Evolutionary conservation across 2,329 filamentous ascomycete genomes (phyloP).

Genomic region (Fusarium tuaranense): DNA sequence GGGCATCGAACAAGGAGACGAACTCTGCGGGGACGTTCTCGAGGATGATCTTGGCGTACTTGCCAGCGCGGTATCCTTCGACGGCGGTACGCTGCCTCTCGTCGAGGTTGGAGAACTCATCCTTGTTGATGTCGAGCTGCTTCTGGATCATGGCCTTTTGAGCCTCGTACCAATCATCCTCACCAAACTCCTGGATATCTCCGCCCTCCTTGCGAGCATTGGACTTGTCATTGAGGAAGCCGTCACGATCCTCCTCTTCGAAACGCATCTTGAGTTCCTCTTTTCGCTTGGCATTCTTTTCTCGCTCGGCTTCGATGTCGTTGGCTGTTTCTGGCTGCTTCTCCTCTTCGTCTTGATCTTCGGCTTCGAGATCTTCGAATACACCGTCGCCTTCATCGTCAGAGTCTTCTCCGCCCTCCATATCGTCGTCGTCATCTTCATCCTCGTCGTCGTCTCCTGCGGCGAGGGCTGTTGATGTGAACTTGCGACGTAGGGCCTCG

Average conservation of each 20-base stretch:
- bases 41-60: conserved; percentile 91
- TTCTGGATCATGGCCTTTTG: conserved; percentile 96
- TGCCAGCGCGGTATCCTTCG: conserved; percentile 91
- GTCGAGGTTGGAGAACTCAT: conserved; percentile 90
- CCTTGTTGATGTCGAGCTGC: conserved; percentile 95
- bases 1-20: conserved; percentile 82
- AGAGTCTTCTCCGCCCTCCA: conserved; percentile 67
- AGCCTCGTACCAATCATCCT: conserved; percentile 98
- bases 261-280: conserved; percentile 95
- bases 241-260: conserved; percentile 97
- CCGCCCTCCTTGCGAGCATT: conserved; percentile 77
- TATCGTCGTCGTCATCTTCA: conserved; percentile 60
- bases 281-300: conserved; percentile 90
- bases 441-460: conserved; percentile 47
- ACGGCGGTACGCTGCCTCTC: conserved; percentile 84
- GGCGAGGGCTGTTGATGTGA: conserved; percentile 74
- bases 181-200: conserved; percentile 84
- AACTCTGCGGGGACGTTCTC: conserved; percentile 94
- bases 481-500: conserved; percentile 78
- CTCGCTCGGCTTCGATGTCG: conserved; percentile 87
- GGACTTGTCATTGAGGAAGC: conserved; percentile 90
- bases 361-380: conserved; percentile 70
- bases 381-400: conserved; percentile 66
- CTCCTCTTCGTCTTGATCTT: conserved; percentile 68
- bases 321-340: conserved; percentile 56